Percentiles rank a stretch among this genome's conserved stretches.
Conservation (phyloP, 202 grass and related monocot genomes). For the Setaria italica region DNA sequence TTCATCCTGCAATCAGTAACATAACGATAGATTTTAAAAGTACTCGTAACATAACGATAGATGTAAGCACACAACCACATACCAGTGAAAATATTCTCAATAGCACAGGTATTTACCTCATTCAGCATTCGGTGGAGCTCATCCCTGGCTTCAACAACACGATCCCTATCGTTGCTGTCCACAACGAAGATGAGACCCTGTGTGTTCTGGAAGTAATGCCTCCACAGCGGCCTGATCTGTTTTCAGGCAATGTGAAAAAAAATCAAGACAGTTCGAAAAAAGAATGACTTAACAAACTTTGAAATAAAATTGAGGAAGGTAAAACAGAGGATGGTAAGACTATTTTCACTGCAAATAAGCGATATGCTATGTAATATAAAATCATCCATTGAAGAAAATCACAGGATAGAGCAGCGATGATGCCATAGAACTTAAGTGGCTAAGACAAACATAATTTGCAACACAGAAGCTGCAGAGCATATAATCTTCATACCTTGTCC, state of each 20-base stretch:
- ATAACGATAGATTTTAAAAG: background rate
- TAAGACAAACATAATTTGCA: background rate
- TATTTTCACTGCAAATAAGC: background rate
- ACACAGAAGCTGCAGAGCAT: background rate
- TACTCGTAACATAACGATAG: background rate
- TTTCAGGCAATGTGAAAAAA: slow-evolving; percentile 14
- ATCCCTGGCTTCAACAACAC: slow-evolving; percentile 98
- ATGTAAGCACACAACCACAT: slow-evolving; percentile 1
- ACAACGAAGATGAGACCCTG: slow-evolving; percentile 98
- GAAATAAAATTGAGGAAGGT: background rate
- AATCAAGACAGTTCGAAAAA: slow-evolving; percentile 10
- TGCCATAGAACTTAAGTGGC: background rate
- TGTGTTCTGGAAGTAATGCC: slow-evolving; percentile 99
- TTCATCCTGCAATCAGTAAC: slow-evolving; percentile 65
- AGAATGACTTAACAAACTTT: background rate
- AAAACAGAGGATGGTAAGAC: background rate
- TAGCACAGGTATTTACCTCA: slow-evolving; percentile 58
- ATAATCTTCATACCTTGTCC: slow-evolving; percentile 75
- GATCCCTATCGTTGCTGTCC: slow-evolving; percentile 97
- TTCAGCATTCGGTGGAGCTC: slow-evolving; percentile 98
- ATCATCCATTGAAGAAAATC: background rate
- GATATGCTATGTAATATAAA: slow-evolving; percentile 1
- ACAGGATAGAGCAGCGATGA: background rate
- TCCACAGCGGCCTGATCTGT: slow-evolving; percentile 99
- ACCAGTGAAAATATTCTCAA: background rate